Conservation (phyloP, 2,329 filamentous ascomycete species). For the Dryadomyces quercus-mongolicae region DNA sequence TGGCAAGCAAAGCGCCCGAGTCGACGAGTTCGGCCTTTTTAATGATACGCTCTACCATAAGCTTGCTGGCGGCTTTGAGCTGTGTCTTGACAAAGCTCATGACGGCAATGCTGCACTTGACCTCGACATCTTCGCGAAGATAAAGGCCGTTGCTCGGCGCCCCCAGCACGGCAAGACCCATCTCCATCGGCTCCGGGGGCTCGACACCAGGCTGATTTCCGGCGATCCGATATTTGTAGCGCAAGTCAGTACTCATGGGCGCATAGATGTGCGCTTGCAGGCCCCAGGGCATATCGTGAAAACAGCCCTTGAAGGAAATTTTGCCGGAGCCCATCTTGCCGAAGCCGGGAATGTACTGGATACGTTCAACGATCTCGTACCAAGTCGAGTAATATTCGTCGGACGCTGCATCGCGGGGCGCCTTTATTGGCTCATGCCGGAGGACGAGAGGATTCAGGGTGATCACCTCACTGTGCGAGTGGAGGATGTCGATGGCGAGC, state of each 20-base stretch:
- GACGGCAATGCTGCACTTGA: constrained; percentile 55
- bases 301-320: constrained; percentile 59
- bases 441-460: constrained; percentile 58
- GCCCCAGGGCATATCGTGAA: constrained; percentile 61
- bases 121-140: constrained; percentile 58
- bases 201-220: constrained; percentile 58
- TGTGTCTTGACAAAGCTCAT: constrained; percentile 55
- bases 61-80: constrained; percentile 51
- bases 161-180: constrained; percentile 45
- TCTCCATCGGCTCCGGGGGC: constrained; percentile 46
- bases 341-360: constrained; percentile 55
- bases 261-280: constrained; percentile 62
- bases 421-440: constrained; percentile 48
- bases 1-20: constrained; percentile 50
- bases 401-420: constrained; percentile 53
- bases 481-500: constrained; percentile 60
- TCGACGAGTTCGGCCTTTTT: constrained; percentile 61
- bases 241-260: constrained; percentile 52
- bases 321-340: constrained; percentile 52
- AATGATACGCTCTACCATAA: constrained; percentile 56
- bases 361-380: constrained; percentile 61
- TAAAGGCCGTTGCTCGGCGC: constrained; percentile 54
- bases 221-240: constrained; percentile 55
- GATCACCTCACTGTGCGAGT: constrained; percentile 59
- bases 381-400: constrained; percentile 64